Evolutionary conservation across 495 filamentous ascomycete genomes (phyloP), one percentile per base, ranked within the genome.

Genomic region (Amphirosellinia nigrospora): DNA sequence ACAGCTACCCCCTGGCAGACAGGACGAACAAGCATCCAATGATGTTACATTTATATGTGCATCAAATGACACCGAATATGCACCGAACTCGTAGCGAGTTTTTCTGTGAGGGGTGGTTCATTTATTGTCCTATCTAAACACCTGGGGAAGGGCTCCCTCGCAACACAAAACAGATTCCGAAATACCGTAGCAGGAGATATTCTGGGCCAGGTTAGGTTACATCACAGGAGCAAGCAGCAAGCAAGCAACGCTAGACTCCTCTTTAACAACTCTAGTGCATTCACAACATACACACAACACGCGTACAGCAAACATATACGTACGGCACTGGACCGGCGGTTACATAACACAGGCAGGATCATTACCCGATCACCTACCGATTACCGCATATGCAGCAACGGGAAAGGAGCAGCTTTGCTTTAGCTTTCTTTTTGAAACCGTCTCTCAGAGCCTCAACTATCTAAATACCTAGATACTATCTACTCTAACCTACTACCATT

Each of bases 41-140:
- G 41, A 64, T 64, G 43, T 64, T 64, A 64, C 61, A 50, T 48
- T 48, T 21, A 32, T 50, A 64, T 64, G 61, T 43, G 15, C 64
- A 55, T 41, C 52, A 58, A 66, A 58, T 66, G 64, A 30, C 64
- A 66, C 64, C 64, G 64, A 66, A 55, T 66, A 66, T 56, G 50
- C 48, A 56, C 64, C 64, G 64, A 66, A 66, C 50, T 58, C 50
- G 48, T 39, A 55, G 52, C 38, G 64, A 43, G 36, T 32, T 58
- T 43, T 45, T 64, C 9, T 55, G 46, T 66, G 46, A 41, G 36
- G 48, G 64, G 38, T 66, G 16, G 60, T 63, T 28, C 32, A 63
- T 63, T 19, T n/a, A 63, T 30, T 63, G 60, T 32, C 60, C n/a
- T 46, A 63, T 30, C 39, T 63, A 21, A 63, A 30, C 23, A 41